Conservation (phyloP, 108 stramenopile species). For the Cyclotella cryptica region DNA sequence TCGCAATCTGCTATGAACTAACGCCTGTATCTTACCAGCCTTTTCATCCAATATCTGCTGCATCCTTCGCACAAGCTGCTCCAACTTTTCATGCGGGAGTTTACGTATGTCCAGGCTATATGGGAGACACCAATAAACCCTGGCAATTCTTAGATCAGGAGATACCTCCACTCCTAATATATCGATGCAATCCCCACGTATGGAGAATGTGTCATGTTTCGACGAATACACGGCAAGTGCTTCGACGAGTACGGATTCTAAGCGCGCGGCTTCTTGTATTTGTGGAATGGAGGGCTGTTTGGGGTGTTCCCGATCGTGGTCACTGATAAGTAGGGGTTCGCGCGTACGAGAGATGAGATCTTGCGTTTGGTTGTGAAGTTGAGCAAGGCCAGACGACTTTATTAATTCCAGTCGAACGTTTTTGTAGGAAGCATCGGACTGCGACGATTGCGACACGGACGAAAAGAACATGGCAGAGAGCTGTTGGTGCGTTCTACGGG, state of each 20-base stretch:
- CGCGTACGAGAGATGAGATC: conserved; percentile 41
- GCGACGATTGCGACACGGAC: background rate
- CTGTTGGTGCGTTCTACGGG: too few relatives aligned
- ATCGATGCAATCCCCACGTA: conserved; percentile 35
- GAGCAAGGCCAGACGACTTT: conserved; percentile 44
- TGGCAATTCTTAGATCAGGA: conserved; percentile 40
- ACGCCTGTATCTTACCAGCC: conserved; percentile 42
- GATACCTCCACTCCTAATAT: conserved; percentile 50
- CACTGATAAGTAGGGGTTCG: conserved; percentile 31
- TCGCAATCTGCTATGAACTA: conserved; percentile 42
- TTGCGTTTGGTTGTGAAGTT: conserved; percentile 46
- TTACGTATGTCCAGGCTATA: conserved; percentile 31
- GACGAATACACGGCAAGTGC: conserved; percentile 40
- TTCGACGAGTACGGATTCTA: conserved; percentile 33
- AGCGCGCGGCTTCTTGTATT: conserved; percentile 35
- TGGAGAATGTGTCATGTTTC: conserved; percentile 34
- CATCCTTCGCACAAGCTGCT: conserved; percentile 32
- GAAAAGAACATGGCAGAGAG: background rate
- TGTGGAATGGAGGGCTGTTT: conserved; percentile 38
- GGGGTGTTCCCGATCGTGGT: conserved; percentile 10
- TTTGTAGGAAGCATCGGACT: background rate
- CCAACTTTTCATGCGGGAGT: conserved; percentile 23
- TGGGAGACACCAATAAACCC: conserved; percentile 48
- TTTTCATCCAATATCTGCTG: conserved; percentile 38
- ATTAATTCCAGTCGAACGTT: conserved; percentile 30